Evolutionary conservation across 441 rosid genomes (phyloP).

Genomic region (Populus trichocarpa): DNA sequence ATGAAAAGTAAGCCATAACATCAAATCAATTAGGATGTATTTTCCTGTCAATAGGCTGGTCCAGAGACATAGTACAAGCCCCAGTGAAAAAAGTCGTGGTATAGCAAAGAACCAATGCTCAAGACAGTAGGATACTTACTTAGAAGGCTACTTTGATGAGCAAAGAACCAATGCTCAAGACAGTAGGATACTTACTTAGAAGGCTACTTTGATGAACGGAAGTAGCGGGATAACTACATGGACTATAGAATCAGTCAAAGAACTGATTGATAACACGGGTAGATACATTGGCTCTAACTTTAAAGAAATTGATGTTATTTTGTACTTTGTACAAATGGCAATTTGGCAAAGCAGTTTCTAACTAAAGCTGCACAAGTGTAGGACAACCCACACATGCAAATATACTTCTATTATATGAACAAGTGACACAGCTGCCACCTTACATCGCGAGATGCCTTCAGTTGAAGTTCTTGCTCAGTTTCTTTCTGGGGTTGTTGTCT

Average conservation of each 20-base stretch:
- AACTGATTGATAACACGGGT: neutral
- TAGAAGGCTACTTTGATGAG: neutral
- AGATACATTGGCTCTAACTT: neutral
- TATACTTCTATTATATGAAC: conserved; percentile 26
- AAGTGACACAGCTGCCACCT: conserved; percentile 59
- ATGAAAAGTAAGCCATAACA: neutral
- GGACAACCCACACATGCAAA: conserved; percentile 16
- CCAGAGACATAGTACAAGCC: neutral
- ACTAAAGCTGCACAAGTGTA: neutral
- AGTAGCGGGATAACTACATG: neutral
- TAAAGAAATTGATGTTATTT: neutral
- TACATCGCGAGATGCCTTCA: conserved; percentile 95
- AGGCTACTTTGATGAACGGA: too few species aligned
- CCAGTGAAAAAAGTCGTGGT: neutral
- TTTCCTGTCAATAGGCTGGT: neutral
- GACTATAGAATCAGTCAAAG: neutral
- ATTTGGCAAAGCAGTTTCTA: neutral
- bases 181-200: neutral
- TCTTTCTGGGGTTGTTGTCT: conserved; percentile 16
- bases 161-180: neutral
- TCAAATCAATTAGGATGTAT: neutral
- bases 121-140: neutral
- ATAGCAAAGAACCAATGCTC: neutral
- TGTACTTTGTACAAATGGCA: neutral
- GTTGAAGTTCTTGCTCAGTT: conserved; percentile 29